Percentiles rank a stretch among this genome's conserved stretches.
Conservation (phyloP, 257 asterid species). For the Striga asiatica region DNA sequence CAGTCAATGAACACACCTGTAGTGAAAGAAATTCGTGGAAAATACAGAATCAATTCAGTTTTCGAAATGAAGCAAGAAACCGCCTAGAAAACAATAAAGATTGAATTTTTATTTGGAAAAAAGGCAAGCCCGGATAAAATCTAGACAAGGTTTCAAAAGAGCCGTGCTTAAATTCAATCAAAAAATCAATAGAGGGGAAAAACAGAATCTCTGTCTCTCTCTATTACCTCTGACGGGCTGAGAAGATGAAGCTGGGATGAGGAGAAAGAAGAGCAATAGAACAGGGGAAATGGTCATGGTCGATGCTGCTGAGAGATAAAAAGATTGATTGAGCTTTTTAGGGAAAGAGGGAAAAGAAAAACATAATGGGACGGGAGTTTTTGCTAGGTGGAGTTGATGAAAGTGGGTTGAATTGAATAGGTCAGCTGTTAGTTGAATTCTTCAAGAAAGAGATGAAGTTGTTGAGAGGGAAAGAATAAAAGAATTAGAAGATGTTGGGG, state of each 20-base stretch:
- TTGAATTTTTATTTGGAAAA: not conserved
- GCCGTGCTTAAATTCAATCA: not conserved
- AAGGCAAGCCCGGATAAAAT: constrained; percentile 15
- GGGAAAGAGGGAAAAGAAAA: constrained; percentile 5
- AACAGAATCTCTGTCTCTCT: not conserved
- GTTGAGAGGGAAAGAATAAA: constrained; percentile 36
- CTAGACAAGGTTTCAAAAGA: not conserved
- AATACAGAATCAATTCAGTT: not conserved
- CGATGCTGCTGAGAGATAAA: not conserved
- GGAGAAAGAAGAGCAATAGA: constrained; percentile 26
- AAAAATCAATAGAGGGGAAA: not conserved
- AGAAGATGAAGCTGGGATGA: constrained; percentile 29
- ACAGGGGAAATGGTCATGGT: constrained; percentile 25
- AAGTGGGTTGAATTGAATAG: constrained; percentile 15
- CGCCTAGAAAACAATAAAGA: not conserved
- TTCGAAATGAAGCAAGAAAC: not conserved
- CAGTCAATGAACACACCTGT: constrained; percentile 62
- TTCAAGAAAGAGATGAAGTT: constrained; percentile 44
- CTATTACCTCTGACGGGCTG: constrained; percentile 50
- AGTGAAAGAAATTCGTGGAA: not conserved
- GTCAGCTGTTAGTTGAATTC: constrained; percentile 20
- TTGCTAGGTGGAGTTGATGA: constrained; percentile 17
- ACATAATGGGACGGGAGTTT: constrained; percentile 7
- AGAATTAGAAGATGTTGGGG: too few relatives aligned
- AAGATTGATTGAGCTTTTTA: not conserved